These are phyloP conservation scores for Erucastrum elatum DNA, from an alignment of 345 rosid species.

Conservation along the genomic window DNA sequence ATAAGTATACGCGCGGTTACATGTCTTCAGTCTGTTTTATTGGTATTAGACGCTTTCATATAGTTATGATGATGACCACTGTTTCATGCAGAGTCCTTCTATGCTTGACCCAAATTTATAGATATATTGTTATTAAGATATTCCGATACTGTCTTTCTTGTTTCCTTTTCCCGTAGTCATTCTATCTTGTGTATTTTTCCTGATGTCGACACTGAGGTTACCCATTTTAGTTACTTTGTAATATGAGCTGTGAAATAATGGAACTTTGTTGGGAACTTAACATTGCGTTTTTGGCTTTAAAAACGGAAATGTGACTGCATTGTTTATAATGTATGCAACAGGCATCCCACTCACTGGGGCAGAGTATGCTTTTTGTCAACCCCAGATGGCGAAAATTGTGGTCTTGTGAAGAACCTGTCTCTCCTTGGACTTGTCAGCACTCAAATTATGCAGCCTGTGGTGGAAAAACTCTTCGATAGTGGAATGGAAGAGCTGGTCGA, in stretches of 20 bases:
- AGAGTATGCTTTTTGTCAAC: conserved; percentile 91
- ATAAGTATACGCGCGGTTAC: not conserved
- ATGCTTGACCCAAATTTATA: not conserved
- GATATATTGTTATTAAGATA: conserved; percentile 6
- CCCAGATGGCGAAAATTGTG: conserved; percentile 97
- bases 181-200: conserved; percentile 5
- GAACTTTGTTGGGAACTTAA: not conserved
- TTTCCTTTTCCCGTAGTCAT: not conserved
- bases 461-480: conserved; percentile 46
- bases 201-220: not conserved
- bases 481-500: conserved; percentile 72
- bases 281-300: not conserved
- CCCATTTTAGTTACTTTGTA: not conserved
- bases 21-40: conserved; percentile 14
- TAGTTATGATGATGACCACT: conserved; percentile 3
- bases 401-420: conserved; percentile 88
- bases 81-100: conserved; percentile 1
- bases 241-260: not conserved
- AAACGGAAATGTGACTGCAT: not conserved
- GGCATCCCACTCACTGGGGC: conserved; percentile 99
- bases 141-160: conserved; percentile 1
- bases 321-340: conserved; percentile 25
- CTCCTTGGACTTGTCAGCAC: conserved; percentile 79
- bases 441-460: conserved; percentile 48
- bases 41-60: not conserved